Base-by-base conservation (phyloP, 768 basidiomycete species). In the Chalciporus piperatus region DNA sequence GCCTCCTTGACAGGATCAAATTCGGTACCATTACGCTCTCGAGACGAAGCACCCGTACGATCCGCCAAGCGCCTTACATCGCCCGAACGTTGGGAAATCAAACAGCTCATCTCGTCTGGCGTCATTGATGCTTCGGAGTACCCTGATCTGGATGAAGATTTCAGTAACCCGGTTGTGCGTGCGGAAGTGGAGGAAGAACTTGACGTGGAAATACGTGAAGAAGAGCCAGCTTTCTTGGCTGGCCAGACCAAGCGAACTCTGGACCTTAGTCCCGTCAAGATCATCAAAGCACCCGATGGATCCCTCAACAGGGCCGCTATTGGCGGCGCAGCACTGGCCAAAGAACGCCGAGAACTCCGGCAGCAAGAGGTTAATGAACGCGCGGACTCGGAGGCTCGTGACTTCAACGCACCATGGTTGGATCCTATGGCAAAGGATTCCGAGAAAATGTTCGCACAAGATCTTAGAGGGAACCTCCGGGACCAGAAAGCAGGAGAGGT, bases 21-120 rank as follows among this genome's bases (percentile, higher is more conserved):
- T 60, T 82, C 93, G 14, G 76, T 95, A 19, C 92, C 95, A 2
- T 75, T 98, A 14, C 77, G 75, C 69, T 80, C 63, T 61, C 80
- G 59, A 67, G 80, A 66, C 66, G 71, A 66, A 55, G 78, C 57
- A 71, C 75, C 62, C 41, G 78, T 84, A 14, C 82, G 85, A 28
- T 90, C 88, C 3, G 92, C 93, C 0, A 94, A 93, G 64, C 82
- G 96, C 14, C 74, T 98, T 51, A 95, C 95, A 1, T 94, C 91
- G 7, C 97, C 97, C 1, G 97, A 99, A 70, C 84, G 97, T 25
- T 99, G 97, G 94, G 97, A 99, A 74, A 95, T 99, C 71, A 98
- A 98, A 70, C 97, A 98, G 67, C 82, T 99, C 50, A 97, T 98
- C 49, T 90, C 97, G 1, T 97, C 94, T 27, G 97, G 97, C 39